Evolutionary conservation across 139 green algal genomes (phyloP).

Genomic region (Pleodorina starrii): DNA sequence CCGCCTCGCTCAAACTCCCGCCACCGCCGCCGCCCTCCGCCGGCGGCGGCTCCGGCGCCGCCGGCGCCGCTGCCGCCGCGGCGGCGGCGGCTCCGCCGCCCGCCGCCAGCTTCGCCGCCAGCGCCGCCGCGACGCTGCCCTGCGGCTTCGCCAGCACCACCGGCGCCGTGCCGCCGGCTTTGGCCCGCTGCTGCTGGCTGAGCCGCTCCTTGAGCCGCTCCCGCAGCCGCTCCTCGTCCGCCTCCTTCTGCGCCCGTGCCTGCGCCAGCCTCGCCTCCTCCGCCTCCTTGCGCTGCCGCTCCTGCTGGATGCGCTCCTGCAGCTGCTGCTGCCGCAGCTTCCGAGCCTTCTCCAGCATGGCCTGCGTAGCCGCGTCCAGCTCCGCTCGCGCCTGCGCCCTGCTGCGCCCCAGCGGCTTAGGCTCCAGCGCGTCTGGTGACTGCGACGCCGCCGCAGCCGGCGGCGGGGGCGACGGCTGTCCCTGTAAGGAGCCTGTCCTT

Average conservation of each 20-base stretch:
- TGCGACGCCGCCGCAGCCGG: too few species aligned
- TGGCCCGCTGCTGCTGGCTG: background rate
- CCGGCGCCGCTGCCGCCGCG: background rate
- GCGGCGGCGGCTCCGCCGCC: background rate
- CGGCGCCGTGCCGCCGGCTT: background rate
- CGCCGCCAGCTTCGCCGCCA: background rate
- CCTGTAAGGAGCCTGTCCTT: too few species aligned
- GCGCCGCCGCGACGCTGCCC: background rate
- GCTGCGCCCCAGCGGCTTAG: constrained; percentile 18
- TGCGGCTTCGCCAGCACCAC: background rate
- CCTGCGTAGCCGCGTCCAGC: constrained; percentile 21
- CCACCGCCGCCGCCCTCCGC: background rate
- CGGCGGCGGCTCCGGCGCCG: background rate
- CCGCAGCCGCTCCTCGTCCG: constrained; percentile 26
- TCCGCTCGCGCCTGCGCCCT: constrained; percentile 11
- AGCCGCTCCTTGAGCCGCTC: background rate
- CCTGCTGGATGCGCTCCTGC: constrained; percentile 3
- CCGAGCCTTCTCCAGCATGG: constrained; percentile 37
- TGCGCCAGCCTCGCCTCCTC: background rate
- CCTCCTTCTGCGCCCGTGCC: background rate
- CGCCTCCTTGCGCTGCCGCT: background rate
- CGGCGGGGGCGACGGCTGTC: too few species aligned
- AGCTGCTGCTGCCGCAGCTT: background rate
- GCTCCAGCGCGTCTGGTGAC: background rate
- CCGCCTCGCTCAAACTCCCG: background rate